Evolutionary conservation across 1,284 basidiomycete species (phyloP), one percentile per base, ranked within the genome.

Genomic region (Earliella scabrosa): DNA sequence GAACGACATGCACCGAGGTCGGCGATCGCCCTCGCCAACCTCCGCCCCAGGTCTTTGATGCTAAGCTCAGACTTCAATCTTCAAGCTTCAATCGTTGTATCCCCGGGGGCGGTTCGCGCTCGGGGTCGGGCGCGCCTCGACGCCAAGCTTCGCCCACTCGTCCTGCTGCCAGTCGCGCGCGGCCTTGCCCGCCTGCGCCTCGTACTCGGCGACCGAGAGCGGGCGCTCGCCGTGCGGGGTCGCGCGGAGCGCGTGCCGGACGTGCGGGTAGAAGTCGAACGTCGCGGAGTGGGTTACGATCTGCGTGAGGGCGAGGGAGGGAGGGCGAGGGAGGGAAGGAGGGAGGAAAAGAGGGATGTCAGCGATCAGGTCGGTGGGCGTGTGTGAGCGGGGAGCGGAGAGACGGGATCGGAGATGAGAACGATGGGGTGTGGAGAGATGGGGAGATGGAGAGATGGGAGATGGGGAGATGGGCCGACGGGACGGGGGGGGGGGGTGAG

Each of bases 151-250:
- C 68, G 78, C 81, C 85, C 83, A 88, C 47, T 88, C 75, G 64
- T 83, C 87, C 29, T 83, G 56, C 71, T 87, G 86, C 39, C 84
- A 75, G 70, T 90, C 87, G 61, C 83, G 83, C 1, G 87, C 86
- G 41, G 75, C 65, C 67, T 85, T 86, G n/a, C 87, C 86, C 45
- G 52, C 54, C 63, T 77, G 67, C 43, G 70, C 71, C 72, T 93
- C 90, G 67, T 91, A 93, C 43, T 85, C 87, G 38, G 77, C 82
- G n/a, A 93, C 92, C 0, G 87, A 90, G 20, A 79, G 76, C 2
- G 92, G 92, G 54, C 80, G 81, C 71, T 93, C 90, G 23, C 85
- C 92, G 61, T 88, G 89, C 45, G 91, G 91, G 2, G 92, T 93
- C n/a, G 87, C 86, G 47, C 92, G 84, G 43, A 93, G 75, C 8